Evolutionary conservation across 192 early-diverging fungal genomes (phyloP).

Genomic region (Neocallimastix lanati): DNA sequence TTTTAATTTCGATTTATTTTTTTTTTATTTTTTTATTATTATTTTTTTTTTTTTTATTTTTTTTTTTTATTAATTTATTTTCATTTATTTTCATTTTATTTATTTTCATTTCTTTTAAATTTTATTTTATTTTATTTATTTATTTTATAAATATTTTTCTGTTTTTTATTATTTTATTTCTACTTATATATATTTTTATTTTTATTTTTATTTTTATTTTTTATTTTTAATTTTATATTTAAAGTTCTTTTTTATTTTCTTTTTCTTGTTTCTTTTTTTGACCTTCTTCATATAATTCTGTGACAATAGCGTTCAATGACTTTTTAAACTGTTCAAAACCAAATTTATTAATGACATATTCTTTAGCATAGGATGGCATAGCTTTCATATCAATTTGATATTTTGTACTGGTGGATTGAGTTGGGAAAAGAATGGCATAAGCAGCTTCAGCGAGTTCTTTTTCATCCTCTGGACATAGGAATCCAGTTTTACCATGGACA

Average conservation of each 20-base stretch:
- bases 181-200: too few species aligned
- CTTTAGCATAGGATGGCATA: not conserved
- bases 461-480: slow-evolving; percentile 38
- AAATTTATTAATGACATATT: not conserved
- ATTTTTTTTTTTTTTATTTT: too few species aligned
- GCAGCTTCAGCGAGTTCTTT: slow-evolving; percentile 39
- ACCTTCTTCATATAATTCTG: not conserved
- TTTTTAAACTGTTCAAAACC: not conserved
- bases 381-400: not conserved
- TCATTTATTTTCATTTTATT: too few species aligned
- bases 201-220: too few species aligned
- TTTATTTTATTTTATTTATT: too few species aligned
- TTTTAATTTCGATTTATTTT: too few species aligned
- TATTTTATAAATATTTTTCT: too few species aligned
- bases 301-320: not conserved
- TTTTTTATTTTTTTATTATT: too few species aligned
- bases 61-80: too few species aligned
- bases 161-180: too few species aligned
- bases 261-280: not conserved
- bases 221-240: not conserved
- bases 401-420: not conserved
- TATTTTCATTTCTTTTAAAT: too few species aligned
- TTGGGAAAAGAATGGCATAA: not conserved
- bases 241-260: not conserved
- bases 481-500: slow-evolving; percentile 51